Conservation (phyloP, 1,284 basidiomycete genomes). For the Fomes fomentarius region DNA sequence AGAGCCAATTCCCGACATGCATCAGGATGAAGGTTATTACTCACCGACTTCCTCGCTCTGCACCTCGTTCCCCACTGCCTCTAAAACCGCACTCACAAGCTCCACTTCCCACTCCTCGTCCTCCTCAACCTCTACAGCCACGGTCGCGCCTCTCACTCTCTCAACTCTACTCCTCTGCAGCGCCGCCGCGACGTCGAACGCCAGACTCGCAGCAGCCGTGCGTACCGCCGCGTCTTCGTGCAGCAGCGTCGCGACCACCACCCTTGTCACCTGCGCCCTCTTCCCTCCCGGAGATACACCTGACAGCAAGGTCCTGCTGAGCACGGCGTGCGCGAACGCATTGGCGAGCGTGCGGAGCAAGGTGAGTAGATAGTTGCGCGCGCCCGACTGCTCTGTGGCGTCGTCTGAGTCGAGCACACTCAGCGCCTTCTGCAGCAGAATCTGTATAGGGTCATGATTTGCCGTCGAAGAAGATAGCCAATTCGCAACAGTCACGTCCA, state of each 20-base stretch:
- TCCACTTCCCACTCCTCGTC: constrained; percentile 86
- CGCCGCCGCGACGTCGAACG: constrained; percentile 74
- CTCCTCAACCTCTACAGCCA: constrained; percentile 41
- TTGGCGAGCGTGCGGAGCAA: constrained; percentile 79
- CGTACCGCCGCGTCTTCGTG: constrained; percentile 71
- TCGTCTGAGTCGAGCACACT: constrained; percentile 32
- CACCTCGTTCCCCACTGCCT: constrained; percentile 72
- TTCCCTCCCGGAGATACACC: constrained; percentile 21
- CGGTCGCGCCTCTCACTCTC: constrained; percentile 38
- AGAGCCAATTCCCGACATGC: neutral
- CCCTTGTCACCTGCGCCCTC: constrained; percentile 30
- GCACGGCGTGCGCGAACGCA: constrained; percentile 56
- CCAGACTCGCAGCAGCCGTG: constrained; percentile 79
- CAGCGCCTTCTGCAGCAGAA: constrained; percentile 49
- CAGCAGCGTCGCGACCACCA: constrained; percentile 71
- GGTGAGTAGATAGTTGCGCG: constrained; percentile 67
- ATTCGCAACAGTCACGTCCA: constrained; percentile 60
- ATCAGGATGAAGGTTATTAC: constrained; percentile 44
- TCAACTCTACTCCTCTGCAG: constrained; percentile 64
- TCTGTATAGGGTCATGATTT: constrained; percentile 41
- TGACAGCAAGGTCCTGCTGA: constrained; percentile 57
- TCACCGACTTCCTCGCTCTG: constrained; percentile 79
- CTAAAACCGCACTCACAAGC: constrained; percentile 76
- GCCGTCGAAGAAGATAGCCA: constrained; percentile 47
- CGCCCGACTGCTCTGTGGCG: constrained; percentile 28